Evolutionary conservation across 371 early-diverging fungal genomes (phyloP), one percentile per base, ranked within the genome.

Genomic region (Sporodiniella umbellata): DNA sequence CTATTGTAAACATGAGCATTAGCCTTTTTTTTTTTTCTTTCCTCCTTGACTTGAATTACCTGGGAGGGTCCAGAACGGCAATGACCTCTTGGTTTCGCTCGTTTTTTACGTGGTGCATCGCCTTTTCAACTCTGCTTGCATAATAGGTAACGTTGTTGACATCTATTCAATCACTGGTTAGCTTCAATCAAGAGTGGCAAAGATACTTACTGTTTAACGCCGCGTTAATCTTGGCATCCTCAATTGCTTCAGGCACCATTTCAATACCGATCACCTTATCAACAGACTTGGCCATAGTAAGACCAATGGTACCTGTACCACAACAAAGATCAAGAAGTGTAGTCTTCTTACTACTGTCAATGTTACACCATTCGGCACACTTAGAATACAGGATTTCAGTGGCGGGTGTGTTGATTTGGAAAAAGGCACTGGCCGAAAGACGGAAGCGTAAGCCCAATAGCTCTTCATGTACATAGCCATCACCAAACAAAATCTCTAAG

Each of bases 251-350:
- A 14, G 67, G 58, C 18, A 82, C 70, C 58, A 92, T 73, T 52
- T 94, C 94, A 28, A 92, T 75, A 5, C 92, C 94, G 53, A 90
- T 57, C 10, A 94, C 89, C 18, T 71, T 62, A 44, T 84, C 82
- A 8, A 89, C 84, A 4, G 59, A 61, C 37, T 72, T 58, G 1
- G 92, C 85, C 83, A 91, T 80, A 11, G 84, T 80, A 37, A 92
- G 81, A 18, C 94, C 94, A 60, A 94, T 92, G 8, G 90, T 89
- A 22, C 93, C 93, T 5, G 92, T 91, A 19, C 94, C 94, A 66
- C 92, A 92, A 69, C 94, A 94, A 15, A 94, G 65, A 60, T 92
- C 93, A 21, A 92, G 64, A 19, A 90, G 58, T 1, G 71, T 71
- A 2, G 66, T 62, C 40, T 65, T 61, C 42, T 77, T 78, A 24